Percentiles rank a stretch among this genome's conserved stretches.
Conservation (phyloP, 306 rosid species). For the Cucumis cinereus region DNA sequence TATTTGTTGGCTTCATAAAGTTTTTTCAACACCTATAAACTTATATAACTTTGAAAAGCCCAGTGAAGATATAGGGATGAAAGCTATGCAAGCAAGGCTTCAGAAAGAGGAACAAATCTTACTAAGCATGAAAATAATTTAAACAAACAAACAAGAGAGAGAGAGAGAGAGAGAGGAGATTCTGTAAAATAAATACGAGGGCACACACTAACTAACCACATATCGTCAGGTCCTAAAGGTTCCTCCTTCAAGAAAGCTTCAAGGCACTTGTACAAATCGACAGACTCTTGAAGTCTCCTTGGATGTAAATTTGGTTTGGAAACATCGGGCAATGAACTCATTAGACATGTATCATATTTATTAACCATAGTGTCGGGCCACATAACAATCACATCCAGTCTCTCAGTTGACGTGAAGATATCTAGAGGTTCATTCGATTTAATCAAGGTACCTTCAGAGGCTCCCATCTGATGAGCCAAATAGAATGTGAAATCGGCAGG, state of each 20-base stretch:
- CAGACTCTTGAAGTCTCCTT: constrained; percentile 43
- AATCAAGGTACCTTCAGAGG: constrained; percentile 16
- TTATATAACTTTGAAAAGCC: neutral
- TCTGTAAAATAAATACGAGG: neutral
- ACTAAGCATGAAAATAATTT: neutral
- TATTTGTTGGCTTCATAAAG: neutral
- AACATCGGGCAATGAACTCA: constrained; percentile 50
- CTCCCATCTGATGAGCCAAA: constrained; percentile 1
- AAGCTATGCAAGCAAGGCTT: neutral
- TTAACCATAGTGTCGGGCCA: constrained; percentile 54
- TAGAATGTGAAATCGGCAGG: constrained; percentile 41
- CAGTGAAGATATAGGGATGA: neutral
- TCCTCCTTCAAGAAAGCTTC: constrained; percentile 82
- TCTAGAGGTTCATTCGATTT: constrained; percentile 26
- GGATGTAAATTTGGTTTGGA: constrained; percentile 17
- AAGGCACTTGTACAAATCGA: constrained; percentile 64
- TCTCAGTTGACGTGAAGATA: constrained; percentile 9
- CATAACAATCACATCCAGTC: constrained; percentile 31
- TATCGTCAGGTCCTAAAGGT: constrained; percentile 78
- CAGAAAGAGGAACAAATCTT: neutral
- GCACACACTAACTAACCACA: constrained; percentile 74
- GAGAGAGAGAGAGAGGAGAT: neutral
- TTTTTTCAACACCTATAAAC: neutral
- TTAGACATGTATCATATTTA: constrained; percentile 30
- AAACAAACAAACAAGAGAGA: neutral